Base-by-base conservation (phyloP, 225 moss, liverwort and hornwort genomes). In the Takakia lepidozioides region DNA sequence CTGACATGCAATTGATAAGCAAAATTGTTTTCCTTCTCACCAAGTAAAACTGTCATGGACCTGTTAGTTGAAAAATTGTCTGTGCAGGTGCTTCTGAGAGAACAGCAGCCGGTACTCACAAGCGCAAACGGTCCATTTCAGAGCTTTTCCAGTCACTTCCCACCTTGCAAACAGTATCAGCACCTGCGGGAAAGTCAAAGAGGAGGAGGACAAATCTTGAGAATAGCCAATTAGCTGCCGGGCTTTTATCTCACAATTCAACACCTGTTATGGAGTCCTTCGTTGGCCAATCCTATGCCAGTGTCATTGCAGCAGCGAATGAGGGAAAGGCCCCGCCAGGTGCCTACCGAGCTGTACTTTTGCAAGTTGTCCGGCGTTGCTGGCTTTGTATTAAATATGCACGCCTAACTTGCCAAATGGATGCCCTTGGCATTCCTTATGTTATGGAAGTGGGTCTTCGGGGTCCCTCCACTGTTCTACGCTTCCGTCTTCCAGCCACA, bases 381-480 rank as follows among this genome's bases (percentile, higher is more conserved):
- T 78, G 90, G 76, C 70, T 98, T 43, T 91, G 95, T 67, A 91
- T 98, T 55, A 98, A 98, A 56, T 82, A 84, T 71, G 73, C 85
- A 35, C 83, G 82, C 30, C 69, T 98, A 57, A 73, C 85, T 38
- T 66, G 75, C 20, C 87, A 91, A 69, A 86, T 98, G 95, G 91
- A 91, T 57, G 80, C 73, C 49, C 72, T 78, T 44, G 62, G 65
- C 45, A 82, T 98, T 74, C 90, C 90, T 11, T 81, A 80, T 51
- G 87, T 90, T 15, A 80, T 87, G 26, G 90, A 87, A 76, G 76
- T 87, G 46, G 95, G 95, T 53, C 49, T 90, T 24, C 80, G 80
- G 25, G 81, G 59, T 43, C 69, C 87, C 2, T 87, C 91, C 43
- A 71, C 69, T 17, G 75, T 76, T 55, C 73, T 98, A n/a, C 67